phyloP scores from a whole-genome alignment of 306 rosid species.

The Luffa acutangula region DNA sequence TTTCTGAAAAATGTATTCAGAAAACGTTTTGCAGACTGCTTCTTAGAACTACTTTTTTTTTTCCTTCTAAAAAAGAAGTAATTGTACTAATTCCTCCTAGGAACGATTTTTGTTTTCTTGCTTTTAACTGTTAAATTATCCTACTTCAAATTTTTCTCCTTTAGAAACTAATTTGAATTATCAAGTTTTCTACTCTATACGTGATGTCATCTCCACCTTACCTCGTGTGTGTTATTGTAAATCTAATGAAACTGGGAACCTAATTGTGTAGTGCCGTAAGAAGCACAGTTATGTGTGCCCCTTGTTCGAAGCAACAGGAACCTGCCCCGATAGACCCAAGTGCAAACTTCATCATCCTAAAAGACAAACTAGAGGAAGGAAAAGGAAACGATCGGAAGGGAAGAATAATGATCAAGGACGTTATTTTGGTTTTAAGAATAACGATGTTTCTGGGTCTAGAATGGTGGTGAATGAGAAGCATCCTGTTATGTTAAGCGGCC shows the following conservation, averaged over 20 bases:
- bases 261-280: conserved; percentile 72
- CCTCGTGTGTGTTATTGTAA: not conserved
- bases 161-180: not conserved
- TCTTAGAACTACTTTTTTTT: not conserved
- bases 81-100: not conserved
- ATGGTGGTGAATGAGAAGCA: conserved; percentile 19
- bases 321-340: conserved; percentile 47
- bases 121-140: not conserved
- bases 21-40: not conserved
- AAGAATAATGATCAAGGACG: conserved; percentile 44
- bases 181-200: not conserved
- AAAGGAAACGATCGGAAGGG: conserved; percentile 52
- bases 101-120: not conserved
- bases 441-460: conserved; percentile 22
- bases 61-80: no score
- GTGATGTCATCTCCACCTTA: not conserved
- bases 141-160: not conserved
- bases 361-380: conserved; percentile 50
- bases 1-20: not conserved
- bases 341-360: conserved; percentile 94
- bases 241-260: not conserved
- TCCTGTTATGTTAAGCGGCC: conserved; percentile 11
- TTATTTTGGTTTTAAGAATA: conserved; percentile 45
- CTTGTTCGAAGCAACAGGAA: conserved; percentile 71
- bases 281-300: conserved; percentile 88